A percentile compares a stretch with the other conserved stretches of the same genome.
phyloP scores from a whole-genome alignment of 1,284 basidiomycete genomes.

The Peniophora sp. region DNA sequence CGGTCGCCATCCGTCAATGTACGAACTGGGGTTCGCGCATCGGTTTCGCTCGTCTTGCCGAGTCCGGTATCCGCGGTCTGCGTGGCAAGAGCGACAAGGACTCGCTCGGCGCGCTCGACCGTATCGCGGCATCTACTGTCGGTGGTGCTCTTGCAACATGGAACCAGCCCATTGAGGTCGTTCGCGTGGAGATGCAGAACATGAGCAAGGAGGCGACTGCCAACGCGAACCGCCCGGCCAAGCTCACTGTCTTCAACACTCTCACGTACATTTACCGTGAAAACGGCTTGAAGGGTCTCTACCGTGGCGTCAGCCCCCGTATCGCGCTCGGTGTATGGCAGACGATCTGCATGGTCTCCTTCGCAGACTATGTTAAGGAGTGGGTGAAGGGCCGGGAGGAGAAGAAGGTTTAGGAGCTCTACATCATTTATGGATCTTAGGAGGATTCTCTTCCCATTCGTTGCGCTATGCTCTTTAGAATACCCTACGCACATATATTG shows the following conservation, averaged over 20 bases:
- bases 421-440: conserved; percentile 1
- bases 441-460: no score
- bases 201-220: conserved; percentile 76
- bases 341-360: conserved; percentile 96
- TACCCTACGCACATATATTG: no score
- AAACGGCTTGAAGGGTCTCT: conserved; percentile 94
- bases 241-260: conserved; percentile 90
- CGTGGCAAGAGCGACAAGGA: conserved; percentile 75
- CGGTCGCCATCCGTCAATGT: conserved; percentile 93
- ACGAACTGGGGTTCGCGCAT: conserved; percentile 99
- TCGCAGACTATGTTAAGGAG: conserved; percentile 89
- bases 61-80: conserved; percentile 70
- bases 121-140: conserved; percentile 85
- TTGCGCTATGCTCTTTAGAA: no score
- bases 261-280: conserved; percentile 90
- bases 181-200: conserved; percentile 99
- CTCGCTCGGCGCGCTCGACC: conserved; percentile 73
- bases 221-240: conserved; percentile 73
- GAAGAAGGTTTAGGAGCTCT: conserved; percentile 11
- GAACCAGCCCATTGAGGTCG: conserved; percentile 99
- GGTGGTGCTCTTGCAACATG: conserved; percentile 96
- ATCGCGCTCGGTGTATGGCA: conserved; percentile 97
- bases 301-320: conserved; percentile 95
- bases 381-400: conserved; percentile 34
- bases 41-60: conserved; percentile 94